phyloP scores from a whole-genome alignment of 2,329 filamentous ascomycete species.

The Phaeoacremonium minimum region DNA sequence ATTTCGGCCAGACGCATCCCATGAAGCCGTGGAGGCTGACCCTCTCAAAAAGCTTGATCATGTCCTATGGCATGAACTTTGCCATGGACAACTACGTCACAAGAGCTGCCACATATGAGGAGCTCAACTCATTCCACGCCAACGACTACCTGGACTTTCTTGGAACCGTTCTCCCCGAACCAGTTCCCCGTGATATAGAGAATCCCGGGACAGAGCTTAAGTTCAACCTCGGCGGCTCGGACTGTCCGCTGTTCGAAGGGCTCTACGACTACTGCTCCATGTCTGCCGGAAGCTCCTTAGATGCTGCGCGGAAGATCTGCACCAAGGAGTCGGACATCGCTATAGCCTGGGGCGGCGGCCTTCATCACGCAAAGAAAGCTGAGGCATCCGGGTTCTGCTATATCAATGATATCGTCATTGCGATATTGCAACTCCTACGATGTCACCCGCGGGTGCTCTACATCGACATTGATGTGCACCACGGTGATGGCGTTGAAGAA shows the following conservation, averaged over 20 bases:
- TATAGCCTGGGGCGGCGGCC: slow-evolving; percentile 93
- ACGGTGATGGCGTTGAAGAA: slow-evolving; percentile 87
- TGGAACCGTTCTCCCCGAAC: slow-evolving; percentile 62
- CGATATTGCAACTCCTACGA: slow-evolving; percentile 81
- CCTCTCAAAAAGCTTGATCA: slow-evolving; percentile 89
- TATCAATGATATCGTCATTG: slow-evolving; percentile 96
- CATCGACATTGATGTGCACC: slow-evolving; percentile 91
- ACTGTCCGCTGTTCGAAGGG: slow-evolving; percentile 95
- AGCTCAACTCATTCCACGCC: slow-evolving; percentile 83
- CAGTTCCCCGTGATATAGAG: slow-evolving; percentile 61
- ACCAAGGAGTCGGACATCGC: slow-evolving; percentile 89
- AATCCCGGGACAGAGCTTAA: slow-evolving; percentile 59
- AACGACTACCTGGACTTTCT: slow-evolving; percentile 90
- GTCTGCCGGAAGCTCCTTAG: slow-evolving; percentile 85
- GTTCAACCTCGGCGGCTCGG: slow-evolving; percentile 85
- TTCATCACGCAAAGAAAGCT: slow-evolving; percentile 93
- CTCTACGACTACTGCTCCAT: slow-evolving; percentile 93
- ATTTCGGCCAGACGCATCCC: slow-evolving; percentile 93
- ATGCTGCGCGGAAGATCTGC: slow-evolving; percentile 85
- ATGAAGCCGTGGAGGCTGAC: slow-evolving; percentile 99
- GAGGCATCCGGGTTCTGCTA: slow-evolving; percentile 98
- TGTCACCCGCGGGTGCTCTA: slow-evolving; percentile 84
- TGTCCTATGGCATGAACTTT: slow-evolving; percentile 92
- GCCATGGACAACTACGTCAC: slow-evolving; percentile 94
- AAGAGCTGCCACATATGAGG: slow-evolving; percentile 78